These are phyloP conservation scores for Chalaropsis thielavioides DNA, from an alignment of 2,329 filamentous ascomycete genomes.

Conservation along the genomic window DNA sequence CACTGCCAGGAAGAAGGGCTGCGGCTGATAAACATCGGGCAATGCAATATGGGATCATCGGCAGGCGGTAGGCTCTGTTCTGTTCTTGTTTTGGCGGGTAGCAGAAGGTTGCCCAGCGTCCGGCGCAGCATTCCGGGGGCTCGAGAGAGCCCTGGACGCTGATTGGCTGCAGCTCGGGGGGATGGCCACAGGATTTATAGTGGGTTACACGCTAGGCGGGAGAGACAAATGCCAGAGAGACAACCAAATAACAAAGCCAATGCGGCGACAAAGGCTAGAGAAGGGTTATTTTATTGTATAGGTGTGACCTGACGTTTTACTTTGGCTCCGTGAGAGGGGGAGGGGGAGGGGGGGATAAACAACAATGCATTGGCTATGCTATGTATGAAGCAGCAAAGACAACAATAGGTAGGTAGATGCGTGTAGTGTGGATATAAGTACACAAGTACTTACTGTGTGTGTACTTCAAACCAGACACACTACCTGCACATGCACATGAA, in stretches of 20 bases:
- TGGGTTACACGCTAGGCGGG: constrained; percentile 5
- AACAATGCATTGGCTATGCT: not conserved
- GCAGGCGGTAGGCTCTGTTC: not conserved
- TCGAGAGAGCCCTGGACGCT: not conserved
- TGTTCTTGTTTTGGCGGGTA: not conserved
- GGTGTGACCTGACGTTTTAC: no score
- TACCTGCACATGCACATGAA: no score
- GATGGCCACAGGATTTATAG: constrained; percentile 9
- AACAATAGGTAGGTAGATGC: not conserved
- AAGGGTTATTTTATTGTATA: no score
- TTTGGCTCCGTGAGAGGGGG: not conserved
- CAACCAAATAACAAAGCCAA: not conserved
- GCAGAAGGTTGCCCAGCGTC: constrained; percentile 5
- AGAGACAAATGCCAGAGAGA: not conserved
- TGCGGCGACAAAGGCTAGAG: not conserved
- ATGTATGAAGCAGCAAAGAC: no score
- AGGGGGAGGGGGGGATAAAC: not conserved
- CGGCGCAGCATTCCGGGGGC: constrained; percentile 2
- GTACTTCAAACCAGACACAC: not conserved
- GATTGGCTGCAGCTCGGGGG: not conserved
- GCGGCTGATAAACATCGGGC: not conserved
- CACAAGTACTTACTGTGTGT: not conserved
- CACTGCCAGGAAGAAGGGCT: not conserved
- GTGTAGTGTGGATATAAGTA: not conserved
- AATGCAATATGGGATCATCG: not conserved